Conservation (phyloP, 768 basidiomycete species). For the Mycena vulgaris region DNA sequence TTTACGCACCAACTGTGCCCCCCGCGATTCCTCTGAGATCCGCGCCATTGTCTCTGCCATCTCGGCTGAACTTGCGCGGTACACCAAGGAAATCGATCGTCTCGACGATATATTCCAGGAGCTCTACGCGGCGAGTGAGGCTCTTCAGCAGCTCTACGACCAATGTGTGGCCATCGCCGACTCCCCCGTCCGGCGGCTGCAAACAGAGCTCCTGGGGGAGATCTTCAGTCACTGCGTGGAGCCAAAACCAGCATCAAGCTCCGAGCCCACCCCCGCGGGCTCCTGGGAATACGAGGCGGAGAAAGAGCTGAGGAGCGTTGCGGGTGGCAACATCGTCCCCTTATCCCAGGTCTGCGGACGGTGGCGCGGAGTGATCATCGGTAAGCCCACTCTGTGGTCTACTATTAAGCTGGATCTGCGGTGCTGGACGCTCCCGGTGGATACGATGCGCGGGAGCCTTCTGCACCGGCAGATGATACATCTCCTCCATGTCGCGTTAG, state of each 20-base stretch:
- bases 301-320: slow-evolving; percentile 2
- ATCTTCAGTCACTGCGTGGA: background rate
- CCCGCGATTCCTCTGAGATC: background rate
- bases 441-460: background rate
- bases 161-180: background rate
- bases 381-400: slow-evolving; percentile 14
- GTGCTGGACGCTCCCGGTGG: slow-evolving; percentile 4
- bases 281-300: background rate
- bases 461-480: background rate
- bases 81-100: background rate
- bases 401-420: slow-evolving; percentile 19
- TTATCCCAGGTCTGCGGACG: slow-evolving; percentile 1
- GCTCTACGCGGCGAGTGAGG: background rate
- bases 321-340: slow-evolving; percentile 5
- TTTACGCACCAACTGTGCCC: background rate
- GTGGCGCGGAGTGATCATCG: slow-evolving; percentile 2
- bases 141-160: background rate
- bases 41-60: background rate
- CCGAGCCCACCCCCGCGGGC: background rate
- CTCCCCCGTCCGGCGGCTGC: slow-evolving; percentile 5
- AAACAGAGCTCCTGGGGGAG: background rate
- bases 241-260: no score
- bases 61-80: background rate
- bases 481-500: background rate
- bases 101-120: background rate